Base-by-base conservation (phyloP, 1,284 basidiomycete genomes). In the Tilletia caries region DNA sequence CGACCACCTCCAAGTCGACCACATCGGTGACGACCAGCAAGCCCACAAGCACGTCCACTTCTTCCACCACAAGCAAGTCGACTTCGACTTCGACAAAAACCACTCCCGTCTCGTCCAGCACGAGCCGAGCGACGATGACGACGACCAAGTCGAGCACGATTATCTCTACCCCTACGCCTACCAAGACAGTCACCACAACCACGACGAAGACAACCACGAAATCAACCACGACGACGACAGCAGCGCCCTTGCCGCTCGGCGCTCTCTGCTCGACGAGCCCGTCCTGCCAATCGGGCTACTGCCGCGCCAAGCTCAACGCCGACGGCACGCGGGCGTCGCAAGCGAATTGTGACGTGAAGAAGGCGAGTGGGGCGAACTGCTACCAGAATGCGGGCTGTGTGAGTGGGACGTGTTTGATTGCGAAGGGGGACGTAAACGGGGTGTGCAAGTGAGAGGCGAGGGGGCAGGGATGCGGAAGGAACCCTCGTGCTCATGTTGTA, bases 151-250 rank as follows among this genome's bases (percentile, higher is more conserved):
- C 52, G 25, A 29, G 23, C 18, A 41, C 37, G 37, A 41, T 41
- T 41, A 41, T 41, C 37, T 41, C 37, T 41, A 50, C 48, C 52
- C 8, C 52, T 29, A 54, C 12, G 25, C 23, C 52, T 29, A 54
- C 52, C 52, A 27, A 23, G 23, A 44, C n/a, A 33, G 25, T 58
- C 66, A 20, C 25, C 29, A 32, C 69, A 64, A 43, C 25, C 43
- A 50, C 68, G 3, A 44, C 50, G 23, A 18, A 12, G 66, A 68
- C n/a, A 4, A 23, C 32, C 64, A 67, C 18, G 34, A 32, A 13
- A 62, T 68, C 32, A 79, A 15, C 46, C 25, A 54, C 48, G 18
- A 27, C 48, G 20, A 50, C 48, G 25, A 50, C 52, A 23, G 52
- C 52, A 13, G 29, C 23, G 52, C n/a, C 13, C 29, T 29, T 54